Evolutionary conservation across 2,329 filamentous ascomycete genomes (phyloP).

Genomic region (Fusarium luffae): DNA sequence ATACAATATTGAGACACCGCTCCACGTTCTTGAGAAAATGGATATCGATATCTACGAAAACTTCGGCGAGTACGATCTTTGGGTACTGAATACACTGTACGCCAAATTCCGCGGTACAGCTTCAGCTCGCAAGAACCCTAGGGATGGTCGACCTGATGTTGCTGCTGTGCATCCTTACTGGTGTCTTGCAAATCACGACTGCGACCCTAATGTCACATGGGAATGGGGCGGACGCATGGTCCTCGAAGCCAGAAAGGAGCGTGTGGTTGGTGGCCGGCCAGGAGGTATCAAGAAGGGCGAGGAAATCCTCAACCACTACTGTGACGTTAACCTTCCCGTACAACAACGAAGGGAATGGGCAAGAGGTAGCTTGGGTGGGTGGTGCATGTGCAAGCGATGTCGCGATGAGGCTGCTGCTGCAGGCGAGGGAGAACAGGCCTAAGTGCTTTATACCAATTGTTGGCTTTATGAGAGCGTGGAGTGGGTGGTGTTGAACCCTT

Average conservation of each 20-base stretch:
- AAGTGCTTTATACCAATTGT: background rate
- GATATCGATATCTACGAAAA: slow-evolving; percentile 78
- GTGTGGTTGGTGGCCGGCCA: slow-evolving; percentile 61
- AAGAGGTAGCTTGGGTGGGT: slow-evolving; percentile 84
- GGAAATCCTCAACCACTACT: slow-evolving; percentile 95
- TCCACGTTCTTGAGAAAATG: slow-evolving; percentile 86
- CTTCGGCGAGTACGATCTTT: slow-evolving; percentile 72
- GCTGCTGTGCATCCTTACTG: slow-evolving; percentile 95
- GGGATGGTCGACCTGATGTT: slow-evolving; percentile 86
- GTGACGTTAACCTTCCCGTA: slow-evolving; percentile 83
- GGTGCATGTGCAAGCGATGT: slow-evolving; percentile 88
- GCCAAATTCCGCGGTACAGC: slow-evolving; percentile 94
- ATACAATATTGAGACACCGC: slow-evolving; percentile 77
- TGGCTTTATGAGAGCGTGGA: slow-evolving; percentile 14
- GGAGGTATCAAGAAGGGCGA: slow-evolving; percentile 80
- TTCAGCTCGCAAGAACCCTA: slow-evolving; percentile 80
- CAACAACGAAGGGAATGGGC: slow-evolving; percentile 90
- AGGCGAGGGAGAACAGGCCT: slow-evolving; percentile 20
- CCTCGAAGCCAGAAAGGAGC: slow-evolving; percentile 70
- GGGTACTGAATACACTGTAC: slow-evolving; percentile 92
- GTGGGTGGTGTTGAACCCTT: slow-evolving; percentile 6
- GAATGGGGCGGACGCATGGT: slow-evolving; percentile 87
- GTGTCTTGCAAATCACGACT: slow-evolving; percentile 97
- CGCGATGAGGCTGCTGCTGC: slow-evolving; percentile 70
- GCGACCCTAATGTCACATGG: slow-evolving; percentile 94